Evolutionary conservation across 192 early-diverging fungal species (phyloP).

Genomic region (Powellomyces hirtus): DNA sequence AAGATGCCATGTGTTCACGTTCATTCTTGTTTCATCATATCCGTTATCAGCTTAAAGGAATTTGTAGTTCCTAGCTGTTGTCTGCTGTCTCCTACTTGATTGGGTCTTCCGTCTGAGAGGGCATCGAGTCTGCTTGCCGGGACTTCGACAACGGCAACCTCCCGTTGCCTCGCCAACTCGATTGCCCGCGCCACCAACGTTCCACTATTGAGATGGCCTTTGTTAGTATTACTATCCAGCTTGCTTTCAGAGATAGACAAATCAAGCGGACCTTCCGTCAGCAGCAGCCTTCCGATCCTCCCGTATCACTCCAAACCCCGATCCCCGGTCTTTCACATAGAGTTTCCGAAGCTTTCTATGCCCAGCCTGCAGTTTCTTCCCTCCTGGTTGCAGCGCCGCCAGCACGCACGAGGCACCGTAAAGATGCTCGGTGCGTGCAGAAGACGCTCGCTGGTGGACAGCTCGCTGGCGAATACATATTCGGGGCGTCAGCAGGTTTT

Average conservation of each 20-base stretch:
- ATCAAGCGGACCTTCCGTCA: neutral
- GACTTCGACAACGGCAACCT: neutral
- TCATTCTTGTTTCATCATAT: neutral
- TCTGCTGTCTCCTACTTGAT: too few relatives aligned
- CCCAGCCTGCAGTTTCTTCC: constrained; percentile 5
- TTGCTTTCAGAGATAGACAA: neutral
- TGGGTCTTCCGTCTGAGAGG: constrained; percentile 19
- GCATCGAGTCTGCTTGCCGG: constrained; percentile 14
- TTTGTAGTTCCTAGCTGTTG: neutral
- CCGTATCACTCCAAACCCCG: neutral
- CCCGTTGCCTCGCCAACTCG: constrained; percentile 3
- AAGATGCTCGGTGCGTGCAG: constrained; percentile 14
- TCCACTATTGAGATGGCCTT: neutral
- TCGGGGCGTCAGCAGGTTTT: too few relatives aligned
- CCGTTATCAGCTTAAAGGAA: neutral
- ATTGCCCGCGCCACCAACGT: constrained; percentile 7
- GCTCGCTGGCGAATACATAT: too few relatives aligned
- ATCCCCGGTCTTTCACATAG: constrained; percentile 11
- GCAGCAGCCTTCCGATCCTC: neutral
- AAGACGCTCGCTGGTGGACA: too few relatives aligned
- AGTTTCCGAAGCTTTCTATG: constrained; percentile 15
- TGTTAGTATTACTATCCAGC: neutral
- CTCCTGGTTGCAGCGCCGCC: constrained; percentile 20
- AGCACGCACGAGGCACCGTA: constrained; percentile 36
- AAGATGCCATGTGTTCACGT: neutral